A percentile compares a stretch with the other conserved stretches of the same genome.
Conservation (phyloP, 169 alveolate species). For the Cyclospora cayetanensis region DNA sequence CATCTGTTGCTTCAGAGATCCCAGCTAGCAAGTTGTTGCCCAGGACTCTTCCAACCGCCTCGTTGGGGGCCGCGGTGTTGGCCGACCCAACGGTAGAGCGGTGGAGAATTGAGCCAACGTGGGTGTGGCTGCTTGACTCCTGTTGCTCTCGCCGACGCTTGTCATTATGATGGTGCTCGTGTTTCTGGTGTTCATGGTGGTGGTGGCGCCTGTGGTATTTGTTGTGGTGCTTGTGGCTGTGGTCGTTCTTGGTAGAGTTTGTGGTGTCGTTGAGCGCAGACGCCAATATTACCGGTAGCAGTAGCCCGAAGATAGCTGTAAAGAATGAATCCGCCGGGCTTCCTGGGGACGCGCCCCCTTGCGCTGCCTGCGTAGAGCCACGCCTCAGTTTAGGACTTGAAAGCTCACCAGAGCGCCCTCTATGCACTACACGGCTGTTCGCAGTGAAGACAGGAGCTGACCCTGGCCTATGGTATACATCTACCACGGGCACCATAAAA, state of each 20-base stretch:
- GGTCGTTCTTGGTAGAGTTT: neutral
- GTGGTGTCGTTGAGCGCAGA: neutral
- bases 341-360: neutral
- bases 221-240: conserved; percentile 12
- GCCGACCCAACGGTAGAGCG: neutral
- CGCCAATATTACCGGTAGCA: neutral
- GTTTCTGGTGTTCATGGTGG: neutral
- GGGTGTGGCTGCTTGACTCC: no score
- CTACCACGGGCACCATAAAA: neutral
- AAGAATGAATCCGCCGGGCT: neutral
- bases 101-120: neutral
- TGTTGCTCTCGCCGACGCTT: neutral
- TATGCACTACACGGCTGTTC: neutral
- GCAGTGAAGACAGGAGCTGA: neutral
- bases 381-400: neutral
- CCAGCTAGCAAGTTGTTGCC: neutral
- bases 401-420: neutral
- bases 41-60: neutral
- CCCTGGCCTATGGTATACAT: neutral
- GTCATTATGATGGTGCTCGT: neutral
- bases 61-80: neutral
- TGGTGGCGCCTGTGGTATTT: neutral
- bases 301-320: neutral
- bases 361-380: neutral
- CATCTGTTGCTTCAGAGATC: neutral